These are phyloP conservation scores for Cryoendolithus antarcticus DNA, from an alignment of 2,329 filamentous ascomycete genomes.

Conservation along the genomic window DNA sequence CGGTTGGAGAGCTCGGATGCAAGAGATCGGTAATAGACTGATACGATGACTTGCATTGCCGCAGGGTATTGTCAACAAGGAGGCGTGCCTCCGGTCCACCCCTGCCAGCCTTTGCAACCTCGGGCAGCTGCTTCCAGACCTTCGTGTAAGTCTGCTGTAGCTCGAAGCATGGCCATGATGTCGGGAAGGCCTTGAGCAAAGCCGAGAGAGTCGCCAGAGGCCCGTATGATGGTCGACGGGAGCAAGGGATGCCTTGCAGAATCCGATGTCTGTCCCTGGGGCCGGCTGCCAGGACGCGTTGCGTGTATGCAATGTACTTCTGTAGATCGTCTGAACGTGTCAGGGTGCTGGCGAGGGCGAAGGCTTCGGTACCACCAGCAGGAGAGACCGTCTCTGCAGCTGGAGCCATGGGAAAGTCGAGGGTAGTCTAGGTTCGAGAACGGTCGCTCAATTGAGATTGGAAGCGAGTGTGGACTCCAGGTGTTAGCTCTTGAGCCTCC, in stretches of 20 bases:
- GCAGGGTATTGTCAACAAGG: slow-evolving; percentile 12
- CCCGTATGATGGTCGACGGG: slow-evolving; percentile 11
- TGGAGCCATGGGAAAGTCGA: too few relatives aligned
- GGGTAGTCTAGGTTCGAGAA: too few relatives aligned
- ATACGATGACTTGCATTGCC: slow-evolving; percentile 20
- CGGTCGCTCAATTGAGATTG: too few relatives aligned
- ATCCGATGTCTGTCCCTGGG: slow-evolving; percentile 3
- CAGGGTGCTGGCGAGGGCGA: slow-evolving; percentile 5
- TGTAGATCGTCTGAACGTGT: slow-evolving; percentile 5
- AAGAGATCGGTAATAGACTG: slow-evolving; percentile 17
- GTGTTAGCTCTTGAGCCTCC: too few relatives aligned
- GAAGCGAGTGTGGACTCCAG: too few relatives aligned
- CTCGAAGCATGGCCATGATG: slow-evolving; percentile 19
- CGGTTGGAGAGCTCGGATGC: slow-evolving; percentile 10
- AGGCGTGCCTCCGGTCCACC: slow-evolving; percentile 6
- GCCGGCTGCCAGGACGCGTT: slow-evolving; percentile 2
- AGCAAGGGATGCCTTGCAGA: slow-evolving; percentile 11
- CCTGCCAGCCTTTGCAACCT: slow-evolving; percentile 22
- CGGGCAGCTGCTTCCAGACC: slow-evolving; percentile 27
- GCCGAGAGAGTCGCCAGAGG: slow-evolving; percentile 16
- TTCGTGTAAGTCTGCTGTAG: slow-evolving; percentile 24
- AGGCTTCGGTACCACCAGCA: neutral
- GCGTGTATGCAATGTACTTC: slow-evolving; percentile 5
- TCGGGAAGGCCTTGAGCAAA: slow-evolving; percentile 11
- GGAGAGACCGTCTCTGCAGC: too few relatives aligned